Evolutionary conservation across 75 land plant genomes (phyloP).

Genomic region (Sequoiadendron giganteum): DNA sequence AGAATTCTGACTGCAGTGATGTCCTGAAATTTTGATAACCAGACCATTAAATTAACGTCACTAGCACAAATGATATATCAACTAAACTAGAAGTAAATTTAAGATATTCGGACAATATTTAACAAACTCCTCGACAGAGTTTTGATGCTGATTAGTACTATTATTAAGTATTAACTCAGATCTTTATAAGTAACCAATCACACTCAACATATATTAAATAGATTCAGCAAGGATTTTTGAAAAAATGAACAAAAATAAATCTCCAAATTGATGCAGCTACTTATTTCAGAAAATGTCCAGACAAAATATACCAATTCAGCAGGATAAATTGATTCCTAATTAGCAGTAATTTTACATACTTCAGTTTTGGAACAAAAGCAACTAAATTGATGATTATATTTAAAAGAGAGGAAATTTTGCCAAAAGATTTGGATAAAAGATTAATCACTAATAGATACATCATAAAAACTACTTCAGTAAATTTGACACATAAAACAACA

Average conservation of each 20-base stretch:
- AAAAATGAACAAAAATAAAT: neutral
- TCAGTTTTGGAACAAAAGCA: neutral
- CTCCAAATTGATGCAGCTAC: neutral
- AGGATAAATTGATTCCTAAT: neutral
- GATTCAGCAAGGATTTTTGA: no score
- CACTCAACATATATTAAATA: neutral
- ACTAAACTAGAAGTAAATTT: neutral
- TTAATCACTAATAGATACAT: no score
- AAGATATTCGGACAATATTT: neutral
- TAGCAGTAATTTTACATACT: neutral
- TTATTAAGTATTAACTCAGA: neutral
- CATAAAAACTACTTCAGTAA: no score
- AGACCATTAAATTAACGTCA: neutral
- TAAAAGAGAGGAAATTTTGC: neutral
- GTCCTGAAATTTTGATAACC: neutral
- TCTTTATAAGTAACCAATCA: neutral
- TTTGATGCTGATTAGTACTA: neutral
- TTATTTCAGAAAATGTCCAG: neutral
- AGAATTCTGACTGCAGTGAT: neutral
- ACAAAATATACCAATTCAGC: neutral
- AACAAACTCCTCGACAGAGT: neutral
- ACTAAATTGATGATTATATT: neutral
- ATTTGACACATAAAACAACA: no score
- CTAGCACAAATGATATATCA: no score
- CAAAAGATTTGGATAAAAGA: neutral